These are phyloP conservation scores for Wickerhamomyces bisporus DNA, from an alignment of 805 yeast species.

Conservation along the genomic window DNA sequence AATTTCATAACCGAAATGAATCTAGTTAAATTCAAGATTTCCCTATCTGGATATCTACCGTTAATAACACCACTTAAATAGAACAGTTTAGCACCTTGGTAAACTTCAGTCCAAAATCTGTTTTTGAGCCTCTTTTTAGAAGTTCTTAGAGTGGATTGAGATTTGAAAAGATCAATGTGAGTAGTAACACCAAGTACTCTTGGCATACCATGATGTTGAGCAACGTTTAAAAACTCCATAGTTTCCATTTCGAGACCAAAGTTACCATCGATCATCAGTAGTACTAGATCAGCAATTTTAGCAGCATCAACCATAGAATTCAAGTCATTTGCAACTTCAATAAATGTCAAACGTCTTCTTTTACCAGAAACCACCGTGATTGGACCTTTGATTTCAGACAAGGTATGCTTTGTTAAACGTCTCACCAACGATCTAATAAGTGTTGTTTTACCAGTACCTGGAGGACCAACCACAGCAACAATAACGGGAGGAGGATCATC, in stretches of 20 bases:
- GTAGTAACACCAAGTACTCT: constrained; percentile 93
- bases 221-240: constrained; percentile 94
- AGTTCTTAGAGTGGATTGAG: constrained; percentile 82
- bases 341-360: constrained; percentile 83
- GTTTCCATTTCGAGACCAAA: constrained; percentile 99
- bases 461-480: constrained; percentile 97
- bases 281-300: constrained; percentile 88
- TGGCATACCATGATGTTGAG: constrained; percentile 99
- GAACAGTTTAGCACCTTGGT: constrained; percentile 94
- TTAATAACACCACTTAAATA: constrained; percentile 93
- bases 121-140: constrained; percentile 88
- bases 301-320: constrained; percentile 96
- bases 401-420: constrained; percentile 79
- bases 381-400: constrained; percentile 89
- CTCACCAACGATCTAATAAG: constrained; percentile 83
- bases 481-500: constrained; percentile 97
- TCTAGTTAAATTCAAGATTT: constrained; percentile 83
- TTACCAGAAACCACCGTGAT: constrained; percentile 96
- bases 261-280: constrained; percentile 89
- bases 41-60: constrained; percentile 97
- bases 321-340: constrained; percentile 89
- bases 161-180: constrained; percentile 89
- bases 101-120: constrained; percentile 98
- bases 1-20: constrained; percentile 97
- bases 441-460: constrained; percentile 97